Evolutionary conservation across 208 protist genomes (phyloP).

Genomic region (Naegleria lovaniensis): DNA sequence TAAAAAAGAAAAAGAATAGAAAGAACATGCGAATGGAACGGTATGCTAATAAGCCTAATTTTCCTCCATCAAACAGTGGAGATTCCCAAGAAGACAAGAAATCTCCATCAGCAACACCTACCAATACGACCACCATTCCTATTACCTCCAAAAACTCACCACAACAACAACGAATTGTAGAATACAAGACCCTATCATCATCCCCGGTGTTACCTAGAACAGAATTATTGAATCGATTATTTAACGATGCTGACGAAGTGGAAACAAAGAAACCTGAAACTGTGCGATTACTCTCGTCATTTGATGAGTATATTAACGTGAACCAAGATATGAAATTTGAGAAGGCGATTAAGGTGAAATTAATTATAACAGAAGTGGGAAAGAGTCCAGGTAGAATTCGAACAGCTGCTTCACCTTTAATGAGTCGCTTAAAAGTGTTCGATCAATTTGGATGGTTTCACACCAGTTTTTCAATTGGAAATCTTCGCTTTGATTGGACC

Average conservation of each 20-base stretch:
- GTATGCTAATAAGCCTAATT: not conserved
- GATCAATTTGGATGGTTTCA: slow-evolving; percentile 10
- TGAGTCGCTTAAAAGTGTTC: not conserved
- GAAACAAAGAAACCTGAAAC: not conserved
- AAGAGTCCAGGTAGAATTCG: not conserved
- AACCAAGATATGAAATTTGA: not conserved
- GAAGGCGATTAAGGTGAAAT: not conserved
- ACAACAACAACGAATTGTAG: not conserved
- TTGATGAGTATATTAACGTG: not conserved
- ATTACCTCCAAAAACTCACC: not conserved
- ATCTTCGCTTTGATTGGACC: not conserved
- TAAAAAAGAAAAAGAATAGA: not conserved
- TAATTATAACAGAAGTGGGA: not conserved
- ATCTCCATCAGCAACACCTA: not conserved
- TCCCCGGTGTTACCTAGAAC: not conserved
- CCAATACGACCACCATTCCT: not conserved
- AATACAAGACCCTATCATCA: not conserved
- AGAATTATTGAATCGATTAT: slow-evolving; percentile 1
- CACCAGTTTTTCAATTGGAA: not conserved
- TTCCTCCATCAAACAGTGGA: not conserved
- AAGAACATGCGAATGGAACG: not conserved
- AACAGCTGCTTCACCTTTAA: not conserved
- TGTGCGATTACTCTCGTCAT: not conserved
- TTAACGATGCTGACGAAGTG: not conserved
- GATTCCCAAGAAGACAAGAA: not conserved